Evolutionary conservation across 371 early-diverging fungal species (phyloP).

Genomic region (Lichtheimia ramosa): DNA sequence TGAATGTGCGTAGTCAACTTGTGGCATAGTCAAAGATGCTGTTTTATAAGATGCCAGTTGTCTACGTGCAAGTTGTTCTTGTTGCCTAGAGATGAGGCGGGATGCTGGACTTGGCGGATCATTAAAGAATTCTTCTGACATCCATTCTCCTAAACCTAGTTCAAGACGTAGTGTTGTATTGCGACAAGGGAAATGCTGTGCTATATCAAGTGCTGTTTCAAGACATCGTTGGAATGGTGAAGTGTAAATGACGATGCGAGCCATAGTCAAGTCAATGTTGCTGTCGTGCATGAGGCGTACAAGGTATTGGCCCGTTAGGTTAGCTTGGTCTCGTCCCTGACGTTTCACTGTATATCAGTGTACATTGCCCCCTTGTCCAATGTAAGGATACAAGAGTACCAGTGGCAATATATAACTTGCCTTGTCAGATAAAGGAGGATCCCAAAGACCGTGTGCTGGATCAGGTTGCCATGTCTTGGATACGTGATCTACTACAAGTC

Average conservation of each 20-base stretch:
- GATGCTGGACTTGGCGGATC: constrained; percentile 35
- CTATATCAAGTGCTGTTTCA: constrained; percentile 39
- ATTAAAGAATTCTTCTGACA: constrained; percentile 39
- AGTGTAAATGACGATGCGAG: constrained; percentile 33
- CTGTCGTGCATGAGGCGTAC: constrained; percentile 20
- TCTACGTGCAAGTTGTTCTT: constrained; percentile 35
- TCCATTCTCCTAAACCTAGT: constrained; percentile 47
- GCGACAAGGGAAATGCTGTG: constrained; percentile 18
- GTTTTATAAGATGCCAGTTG: constrained; percentile 13
- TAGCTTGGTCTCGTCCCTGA: constrained; percentile 34
- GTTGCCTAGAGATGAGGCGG: constrained; percentile 27
- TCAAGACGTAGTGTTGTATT: constrained; percentile 32
- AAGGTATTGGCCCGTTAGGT: constrained; percentile 27
- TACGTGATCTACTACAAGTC: constrained; percentile 42
- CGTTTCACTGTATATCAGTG: background rate
- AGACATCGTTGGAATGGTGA: constrained; percentile 53
- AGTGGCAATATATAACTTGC: constrained; percentile 12
- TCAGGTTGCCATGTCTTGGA: constrained; percentile 42
- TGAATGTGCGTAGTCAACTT: constrained; percentile 31
- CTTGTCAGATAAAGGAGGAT: constrained; percentile 37
- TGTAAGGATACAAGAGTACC: too few relatives aligned
- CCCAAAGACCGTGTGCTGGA: constrained; percentile 39
- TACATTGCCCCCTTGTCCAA: background rate
- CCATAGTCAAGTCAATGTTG: constrained; percentile 15
- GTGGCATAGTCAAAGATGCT: background rate